Evolutionary conservation across 2,329 filamentous ascomycete species (phyloP).

Genomic region (Sclerotinia minor): DNA sequence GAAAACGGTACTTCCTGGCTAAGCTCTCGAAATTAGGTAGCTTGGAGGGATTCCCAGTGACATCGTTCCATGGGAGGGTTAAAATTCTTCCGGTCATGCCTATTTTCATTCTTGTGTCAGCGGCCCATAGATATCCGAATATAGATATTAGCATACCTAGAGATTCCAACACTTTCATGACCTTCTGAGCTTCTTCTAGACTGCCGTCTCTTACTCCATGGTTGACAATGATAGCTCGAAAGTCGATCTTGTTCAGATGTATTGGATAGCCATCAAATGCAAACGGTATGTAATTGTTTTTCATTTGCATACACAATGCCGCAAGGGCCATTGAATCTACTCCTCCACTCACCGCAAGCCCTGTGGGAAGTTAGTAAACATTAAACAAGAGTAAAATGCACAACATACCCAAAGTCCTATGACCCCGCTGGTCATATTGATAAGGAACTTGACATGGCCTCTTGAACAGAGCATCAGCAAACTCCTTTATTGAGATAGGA

Average conservation of each 20-base stretch:
- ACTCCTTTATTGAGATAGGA: constrained; percentile 30
- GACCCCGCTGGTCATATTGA: constrained; percentile 1
- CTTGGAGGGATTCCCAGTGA: constrained; percentile 44
- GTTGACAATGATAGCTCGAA: constrained; percentile 55
- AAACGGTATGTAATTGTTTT: constrained; percentile 20
- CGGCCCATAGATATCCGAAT: neutral
- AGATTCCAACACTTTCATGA: constrained; percentile 43
- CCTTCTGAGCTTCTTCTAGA: constrained; percentile 51
- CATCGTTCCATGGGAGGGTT: constrained; percentile 53
- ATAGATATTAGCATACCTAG: constrained; percentile 30
- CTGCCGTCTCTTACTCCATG: constrained; percentile 58
- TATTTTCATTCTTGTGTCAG: constrained; percentile 24
- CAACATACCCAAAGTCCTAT: constrained; percentile 13
- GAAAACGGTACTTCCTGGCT: constrained; percentile 75
- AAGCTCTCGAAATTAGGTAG: constrained; percentile 71
- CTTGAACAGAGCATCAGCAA: constrained; percentile 29
- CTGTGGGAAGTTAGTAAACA: constrained; percentile 44
- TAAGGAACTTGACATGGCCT: constrained; percentile 25
- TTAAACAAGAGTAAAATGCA: neutral
- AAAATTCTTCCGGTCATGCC: constrained; percentile 38
- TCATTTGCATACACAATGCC: constrained; percentile 60
- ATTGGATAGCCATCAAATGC: constrained; percentile 11
- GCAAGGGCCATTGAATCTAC: constrained; percentile 98
- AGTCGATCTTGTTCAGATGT: constrained; percentile 35
- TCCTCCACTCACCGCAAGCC: constrained; percentile 84